Base-by-base conservation (phyloP, 176 grass and related monocot genomes). In the Bothriochloa decipiens region DNA sequence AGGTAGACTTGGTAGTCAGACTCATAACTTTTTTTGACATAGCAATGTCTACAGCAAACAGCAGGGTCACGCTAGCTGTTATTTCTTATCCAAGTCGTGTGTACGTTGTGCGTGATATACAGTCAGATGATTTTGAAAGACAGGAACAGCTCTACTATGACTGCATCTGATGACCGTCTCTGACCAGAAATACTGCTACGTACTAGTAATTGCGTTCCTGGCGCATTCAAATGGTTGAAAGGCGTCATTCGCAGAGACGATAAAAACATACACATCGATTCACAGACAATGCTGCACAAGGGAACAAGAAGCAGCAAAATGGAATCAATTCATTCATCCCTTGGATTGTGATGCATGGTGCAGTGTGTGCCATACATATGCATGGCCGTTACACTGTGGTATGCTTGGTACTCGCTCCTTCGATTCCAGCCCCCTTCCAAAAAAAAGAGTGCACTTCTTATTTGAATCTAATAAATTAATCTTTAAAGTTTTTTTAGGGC, bases 1-100 rank as follows among this genome's bases (percentile, higher is more conserved):
- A 74, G 43, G 45, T 50, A 50, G 25, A 18, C 72, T 11, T 50
- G 72, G 25, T 32, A 46, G 72, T 74, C 71, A 74, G 43, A 52
- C 26, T 50, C 43, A 46, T 15, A 74, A 35, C 28, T 35, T 22
- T 75, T 76, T 22, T 35, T 12, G 33, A 35, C 33, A 35, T 20
- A 14, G 20, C n/a, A 32, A 18, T 15, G 8, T 47, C 2, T 35
- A 35, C 33, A 35, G 4, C 33, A 35, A 1, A 35, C 33, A 35
- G 33, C 33, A n/a, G 1, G 33, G 33, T 1, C 33, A 7, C 40
- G 6, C 40, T 41, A 41, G 40, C 16, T 33, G 25, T 53, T 55
- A 4, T 39, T 60, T 39, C 74, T 23, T 36, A 76, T 60, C 73
- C 74, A 23, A 25, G 50, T 60, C 74, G 18, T 15, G 74, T n/a